These are phyloP conservation scores for Taxawa tesnikishii DNA, from an alignment of 2,329 filamentous ascomycete species.

Conservation along the genomic window DNA sequence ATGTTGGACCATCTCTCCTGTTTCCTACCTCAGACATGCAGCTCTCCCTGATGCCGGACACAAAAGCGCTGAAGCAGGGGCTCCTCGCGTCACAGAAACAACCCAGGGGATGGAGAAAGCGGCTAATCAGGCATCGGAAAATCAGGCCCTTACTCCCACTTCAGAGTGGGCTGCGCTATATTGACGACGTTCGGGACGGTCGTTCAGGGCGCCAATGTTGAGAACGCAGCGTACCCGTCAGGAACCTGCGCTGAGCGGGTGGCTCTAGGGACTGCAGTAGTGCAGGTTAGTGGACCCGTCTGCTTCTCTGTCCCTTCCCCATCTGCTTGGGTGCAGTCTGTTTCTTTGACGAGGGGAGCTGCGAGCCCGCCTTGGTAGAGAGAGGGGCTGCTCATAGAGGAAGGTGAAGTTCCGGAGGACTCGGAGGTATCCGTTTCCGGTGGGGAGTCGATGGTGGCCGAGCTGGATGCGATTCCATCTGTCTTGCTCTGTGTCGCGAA, in stretches of 20 bases:
- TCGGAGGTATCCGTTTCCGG: too few species aligned
- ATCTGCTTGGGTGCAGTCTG: too few species aligned
- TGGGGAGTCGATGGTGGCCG: too few species aligned
- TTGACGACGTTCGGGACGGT: slow-evolving; percentile 45
- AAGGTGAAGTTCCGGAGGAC: too few species aligned
- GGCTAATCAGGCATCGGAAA: neutral
- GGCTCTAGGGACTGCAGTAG: slow-evolving; percentile 71
- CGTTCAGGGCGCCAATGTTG: slow-evolving; percentile 67
- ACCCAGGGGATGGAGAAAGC: neutral
- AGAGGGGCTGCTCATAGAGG: too few species aligned
- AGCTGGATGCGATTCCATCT: neutral
- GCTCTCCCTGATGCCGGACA: neutral
- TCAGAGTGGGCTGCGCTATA: slow-evolving; percentile 77
- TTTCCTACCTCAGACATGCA: neutral
- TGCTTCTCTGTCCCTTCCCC: too few species aligned
- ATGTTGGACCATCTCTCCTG: neutral
- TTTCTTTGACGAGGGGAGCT: too few species aligned
- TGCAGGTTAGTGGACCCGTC: slow-evolving; percentile 27
- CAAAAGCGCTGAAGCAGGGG: too few species aligned
- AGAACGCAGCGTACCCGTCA: slow-evolving; percentile 87
- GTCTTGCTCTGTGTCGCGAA: neutral
- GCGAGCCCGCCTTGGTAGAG: too few species aligned
- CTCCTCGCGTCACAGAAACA: neutral
- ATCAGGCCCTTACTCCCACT: slow-evolving; percentile 70
- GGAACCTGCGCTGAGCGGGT: slow-evolving; percentile 92